Percentiles rank a stretch among this genome's conserved stretches.
phyloP scores from a whole-genome alignment of 805 yeast species.

The Teunomyces kruisii region DNA sequence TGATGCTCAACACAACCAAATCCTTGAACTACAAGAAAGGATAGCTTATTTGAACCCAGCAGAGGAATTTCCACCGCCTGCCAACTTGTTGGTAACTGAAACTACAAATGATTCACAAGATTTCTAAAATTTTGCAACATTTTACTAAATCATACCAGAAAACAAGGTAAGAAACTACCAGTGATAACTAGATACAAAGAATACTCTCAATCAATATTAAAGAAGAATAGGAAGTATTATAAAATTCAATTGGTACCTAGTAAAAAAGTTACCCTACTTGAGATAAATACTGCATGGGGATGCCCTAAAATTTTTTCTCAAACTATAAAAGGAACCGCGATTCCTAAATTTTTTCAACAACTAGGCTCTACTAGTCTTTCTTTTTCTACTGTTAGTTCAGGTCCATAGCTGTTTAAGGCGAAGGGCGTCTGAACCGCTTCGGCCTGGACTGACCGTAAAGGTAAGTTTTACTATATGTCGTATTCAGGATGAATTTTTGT shows the following conservation, averaged over 20 bases:
- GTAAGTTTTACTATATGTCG: slow-evolving; percentile 1
- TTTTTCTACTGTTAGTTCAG: slow-evolving; percentile 1
- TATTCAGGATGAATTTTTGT: slow-evolving; percentile 37
- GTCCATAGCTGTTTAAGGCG: neutral
- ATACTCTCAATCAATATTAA: too few relatives aligned
- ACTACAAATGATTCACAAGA: neutral
- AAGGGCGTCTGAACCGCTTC: neutral
- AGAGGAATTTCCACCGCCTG: neutral
- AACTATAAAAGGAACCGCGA: neutral
- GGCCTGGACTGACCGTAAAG: slow-evolving; percentile 1
- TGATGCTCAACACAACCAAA: slow-evolving; percentile 19
- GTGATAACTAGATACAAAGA: neutral
- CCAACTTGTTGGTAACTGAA: neutral
- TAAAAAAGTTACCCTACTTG: slow-evolving; percentile 1
- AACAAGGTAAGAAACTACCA: neutral
- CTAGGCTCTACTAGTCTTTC: neutral
- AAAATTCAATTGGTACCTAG: too few relatives aligned
- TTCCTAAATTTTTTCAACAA: neutral
- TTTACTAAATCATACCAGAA: neutral
- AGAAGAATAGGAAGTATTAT: too few relatives aligned
- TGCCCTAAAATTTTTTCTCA: neutral
- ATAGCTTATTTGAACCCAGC: neutral
- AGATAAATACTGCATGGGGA: neutral
- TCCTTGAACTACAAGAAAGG: neutral
- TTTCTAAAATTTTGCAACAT: neutral